Base-by-base conservation (phyloP, 2,329 filamentous ascomycete species). In the Xylaria sp. region DNA sequence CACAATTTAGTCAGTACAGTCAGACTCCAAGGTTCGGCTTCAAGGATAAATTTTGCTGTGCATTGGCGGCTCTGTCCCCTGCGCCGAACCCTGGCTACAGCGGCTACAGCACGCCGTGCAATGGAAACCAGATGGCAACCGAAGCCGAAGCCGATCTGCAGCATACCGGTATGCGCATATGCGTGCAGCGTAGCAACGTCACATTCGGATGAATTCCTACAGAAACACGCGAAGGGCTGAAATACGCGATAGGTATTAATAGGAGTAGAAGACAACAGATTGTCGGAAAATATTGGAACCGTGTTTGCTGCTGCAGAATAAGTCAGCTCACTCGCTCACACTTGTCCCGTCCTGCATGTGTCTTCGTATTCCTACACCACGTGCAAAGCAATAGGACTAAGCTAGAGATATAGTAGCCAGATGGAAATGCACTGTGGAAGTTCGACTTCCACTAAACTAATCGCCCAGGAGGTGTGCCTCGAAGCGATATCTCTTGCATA, bases 291-390 rank as follows among this genome's bases (percentile, higher is more conserved):
- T 33, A 33, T n/a, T 17, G 23, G 17, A n/a, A 26, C 46, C 6
- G 26, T 11, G 26, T 31, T 33, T 4, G 10, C 49, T n/a, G 20
- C n/a, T 33, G 15, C 7, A 38, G 36, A 46, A 31, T 57, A 31
- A 23, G 33, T 33, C 2, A 31, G 36, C 46, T 13, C 17, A 11
- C 40, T 49, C 40, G 40, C 40, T 49, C 40, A 48, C 28, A 54
- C 36, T 13, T 33, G 40, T 48, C 11, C n/a, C 2, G 28, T 38
- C 49, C 40, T 63, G 40, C 38, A 38, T 58, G 23, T 51, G 26
- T 33, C 17, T 17, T 33, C 26, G 49, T 53, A 31, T 65, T 65
- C 15, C 23, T 26, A 49, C 38, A 57, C 64, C 58, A 62, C 59
- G 58, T 62, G 59, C 26, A 49, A 44, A 33, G 33, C 33, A 33